Conservation (phyloP, 805 yeast genomes). For the Myxozyma geophila region DNA sequence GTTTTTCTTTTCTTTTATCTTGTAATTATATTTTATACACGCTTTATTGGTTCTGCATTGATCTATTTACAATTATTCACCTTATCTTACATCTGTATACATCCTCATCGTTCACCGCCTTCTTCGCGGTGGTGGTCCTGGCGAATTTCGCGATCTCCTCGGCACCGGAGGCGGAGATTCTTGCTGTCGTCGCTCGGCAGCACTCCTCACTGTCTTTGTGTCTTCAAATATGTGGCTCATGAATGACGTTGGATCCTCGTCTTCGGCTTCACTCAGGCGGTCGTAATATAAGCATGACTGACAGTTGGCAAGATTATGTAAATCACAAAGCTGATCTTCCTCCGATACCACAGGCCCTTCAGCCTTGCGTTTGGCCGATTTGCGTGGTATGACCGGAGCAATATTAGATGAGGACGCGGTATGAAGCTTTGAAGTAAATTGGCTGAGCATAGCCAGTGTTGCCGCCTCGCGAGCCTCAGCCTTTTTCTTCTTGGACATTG, state of each 20-base stretch:
- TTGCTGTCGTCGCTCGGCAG: slow-evolving; percentile 2
- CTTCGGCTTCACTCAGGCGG: slow-evolving; percentile 34
- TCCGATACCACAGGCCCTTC: neutral
- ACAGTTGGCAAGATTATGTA: slow-evolving; percentile 37
- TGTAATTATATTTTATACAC: neutral
- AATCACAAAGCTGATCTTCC: slow-evolving; percentile 25
- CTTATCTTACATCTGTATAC: neutral
- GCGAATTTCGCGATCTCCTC: neutral
- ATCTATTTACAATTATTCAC: neutral
- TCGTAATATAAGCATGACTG: slow-evolving; percentile 38
- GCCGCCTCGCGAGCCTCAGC: slow-evolving; percentile 41
- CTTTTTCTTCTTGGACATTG: slow-evolving; percentile 13
- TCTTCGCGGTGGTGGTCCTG: neutral
- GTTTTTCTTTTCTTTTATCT: neutral
- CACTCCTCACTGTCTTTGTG: neutral
- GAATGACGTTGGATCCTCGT: slow-evolving; percentile 20
- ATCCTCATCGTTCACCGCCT: neutral
- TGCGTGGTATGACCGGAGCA: slow-evolving; percentile 12
- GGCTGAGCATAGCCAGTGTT: slow-evolving; percentile 41
- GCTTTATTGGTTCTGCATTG: neutral
- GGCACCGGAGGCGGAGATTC: slow-evolving; percentile 2
- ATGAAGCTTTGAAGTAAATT: slow-evolving; percentile 41
- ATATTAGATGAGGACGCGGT: slow-evolving; percentile 11
- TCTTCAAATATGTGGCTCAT: slow-evolving; percentile 29
- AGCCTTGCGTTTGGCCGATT: slow-evolving; percentile 5